Evolutionary conservation across 179 eudicot species (phyloP).

Genomic region (Heliamphora pulchella): DNA sequence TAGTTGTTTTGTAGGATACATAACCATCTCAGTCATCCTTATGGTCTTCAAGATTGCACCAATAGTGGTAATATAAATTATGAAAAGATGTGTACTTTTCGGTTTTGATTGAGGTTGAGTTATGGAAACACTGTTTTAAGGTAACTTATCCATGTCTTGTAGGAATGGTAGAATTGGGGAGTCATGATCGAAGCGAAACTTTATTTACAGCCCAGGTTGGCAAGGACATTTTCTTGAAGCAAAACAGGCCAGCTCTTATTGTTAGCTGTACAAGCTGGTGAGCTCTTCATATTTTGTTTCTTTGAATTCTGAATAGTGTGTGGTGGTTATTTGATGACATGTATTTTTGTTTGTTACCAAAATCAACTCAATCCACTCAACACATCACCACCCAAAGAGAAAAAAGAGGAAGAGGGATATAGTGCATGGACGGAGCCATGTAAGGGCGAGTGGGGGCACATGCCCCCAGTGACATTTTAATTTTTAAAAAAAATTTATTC

Average conservation of each 20-base stretch:
- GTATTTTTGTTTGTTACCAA: neutral
- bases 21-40: conserved; percentile 36
- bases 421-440: no score
- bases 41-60: conserved; percentile 61
- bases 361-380: neutral
- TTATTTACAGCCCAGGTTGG: conserved; percentile 47
- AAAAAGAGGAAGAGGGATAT: no score
- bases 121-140: neutral
- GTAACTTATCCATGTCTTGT: neutral
- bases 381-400: neutral
- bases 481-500: no score
- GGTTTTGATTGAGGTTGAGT: conserved; percentile 15
- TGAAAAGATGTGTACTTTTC: neutral
- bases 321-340: neutral
- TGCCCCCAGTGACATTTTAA: no score
- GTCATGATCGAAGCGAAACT: conserved; percentile 32
- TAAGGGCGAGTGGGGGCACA: no score
- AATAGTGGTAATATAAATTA: conserved; percentile 45
- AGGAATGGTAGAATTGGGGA: conserved; percentile 17
- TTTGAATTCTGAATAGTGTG: neutral
- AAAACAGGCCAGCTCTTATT: conserved; percentile 77
- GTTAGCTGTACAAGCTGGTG: conserved; percentile 99
- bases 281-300: conserved; percentile 23
- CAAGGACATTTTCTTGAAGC: conserved; percentile 44
- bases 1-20: conserved; percentile 74